Conservation (phyloP, 2,329 filamentous ascomycete genomes). For the Epichloe amarillans region DNA sequence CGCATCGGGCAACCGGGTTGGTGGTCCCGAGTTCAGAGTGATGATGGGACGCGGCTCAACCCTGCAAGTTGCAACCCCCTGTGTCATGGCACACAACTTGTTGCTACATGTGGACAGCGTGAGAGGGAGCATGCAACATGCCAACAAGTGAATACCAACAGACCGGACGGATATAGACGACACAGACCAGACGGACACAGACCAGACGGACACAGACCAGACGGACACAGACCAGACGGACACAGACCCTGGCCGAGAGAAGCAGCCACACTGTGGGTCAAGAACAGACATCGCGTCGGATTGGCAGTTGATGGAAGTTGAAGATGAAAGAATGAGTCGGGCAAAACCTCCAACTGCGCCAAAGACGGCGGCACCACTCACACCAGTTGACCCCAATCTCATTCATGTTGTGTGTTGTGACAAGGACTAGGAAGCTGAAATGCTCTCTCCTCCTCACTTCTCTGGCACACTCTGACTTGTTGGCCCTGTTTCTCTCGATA, state of each 20-base stretch:
- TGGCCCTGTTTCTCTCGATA: neutral
- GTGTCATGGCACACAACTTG: no score
- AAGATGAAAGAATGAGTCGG: constrained; percentile 2
- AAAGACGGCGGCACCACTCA: neutral
- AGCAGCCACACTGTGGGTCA: neutral
- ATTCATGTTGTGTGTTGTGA: neutral
- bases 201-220: neutral
- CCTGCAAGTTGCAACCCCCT: no score
- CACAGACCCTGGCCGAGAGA: neutral
- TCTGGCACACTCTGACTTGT: neutral
- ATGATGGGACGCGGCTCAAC: no score
- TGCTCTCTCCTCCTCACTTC: neutral
- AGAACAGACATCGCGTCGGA: neutral
- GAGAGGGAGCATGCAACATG: no score
- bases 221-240: no score
- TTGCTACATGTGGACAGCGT: no score
- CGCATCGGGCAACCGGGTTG: no score
- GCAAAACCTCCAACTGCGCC: neutral
- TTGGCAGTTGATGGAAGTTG: neutral
- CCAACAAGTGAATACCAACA: neutral
- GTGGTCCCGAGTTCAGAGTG: no score
- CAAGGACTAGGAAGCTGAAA: neutral
- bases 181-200: neutral
- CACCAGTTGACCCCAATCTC: neutral
- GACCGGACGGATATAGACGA: no score